Evolutionary conservation across 2,329 filamentous ascomycete species (phyloP).

Genomic region (Biscogniauxia mediterranea): DNA sequence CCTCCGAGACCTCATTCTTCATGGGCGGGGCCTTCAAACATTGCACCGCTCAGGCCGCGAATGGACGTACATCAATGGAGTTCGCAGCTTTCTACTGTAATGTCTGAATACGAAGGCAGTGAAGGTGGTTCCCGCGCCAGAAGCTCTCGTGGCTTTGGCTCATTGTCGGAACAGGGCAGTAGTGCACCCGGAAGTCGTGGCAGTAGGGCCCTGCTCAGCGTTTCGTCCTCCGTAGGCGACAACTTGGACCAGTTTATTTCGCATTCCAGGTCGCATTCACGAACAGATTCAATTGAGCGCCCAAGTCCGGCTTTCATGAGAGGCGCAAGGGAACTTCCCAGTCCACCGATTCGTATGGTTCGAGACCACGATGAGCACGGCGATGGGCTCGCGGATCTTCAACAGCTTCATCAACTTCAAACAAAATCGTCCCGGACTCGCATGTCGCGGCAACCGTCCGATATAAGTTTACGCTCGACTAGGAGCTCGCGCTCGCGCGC

Average conservation of each 20-base stretch:
- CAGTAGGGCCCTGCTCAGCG: constrained; percentile 56
- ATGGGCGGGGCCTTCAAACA: constrained; percentile 27
- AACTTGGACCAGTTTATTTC: constrained; percentile 29
- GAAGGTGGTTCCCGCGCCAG: constrained; percentile 47
- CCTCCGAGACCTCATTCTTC: constrained; percentile 29
- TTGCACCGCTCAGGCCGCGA: constrained; percentile 22
- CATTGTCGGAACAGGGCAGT: constrained; percentile 44
- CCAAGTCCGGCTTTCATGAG: constrained; percentile 46
- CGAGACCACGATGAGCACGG: constrained; percentile 62
- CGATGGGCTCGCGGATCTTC: constrained; percentile 61
- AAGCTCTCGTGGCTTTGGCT: constrained; percentile 39
- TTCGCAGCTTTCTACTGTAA: constrained; percentile 61
- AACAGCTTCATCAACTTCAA: constrained; percentile 47
- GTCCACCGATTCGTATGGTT: constrained; percentile 44
- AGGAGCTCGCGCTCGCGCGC: constrained; percentile 50
- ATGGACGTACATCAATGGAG: constrained; percentile 62
- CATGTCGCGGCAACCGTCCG: constrained; percentile 49
- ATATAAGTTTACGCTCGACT: constrained; percentile 53
- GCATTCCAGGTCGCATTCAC: constrained; percentile 39
- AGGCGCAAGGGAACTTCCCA: constrained; percentile 34
- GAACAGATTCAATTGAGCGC: constrained; percentile 48
- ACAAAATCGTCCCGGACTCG: constrained; percentile 52
- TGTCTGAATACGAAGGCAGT: constrained; percentile 60
- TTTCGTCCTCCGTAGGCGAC: constrained; percentile 53
- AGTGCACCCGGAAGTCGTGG: constrained; percentile 50